Base-by-base conservation (phyloP, 306 rosid species). In the Pterocarpus santalinus region DNA sequence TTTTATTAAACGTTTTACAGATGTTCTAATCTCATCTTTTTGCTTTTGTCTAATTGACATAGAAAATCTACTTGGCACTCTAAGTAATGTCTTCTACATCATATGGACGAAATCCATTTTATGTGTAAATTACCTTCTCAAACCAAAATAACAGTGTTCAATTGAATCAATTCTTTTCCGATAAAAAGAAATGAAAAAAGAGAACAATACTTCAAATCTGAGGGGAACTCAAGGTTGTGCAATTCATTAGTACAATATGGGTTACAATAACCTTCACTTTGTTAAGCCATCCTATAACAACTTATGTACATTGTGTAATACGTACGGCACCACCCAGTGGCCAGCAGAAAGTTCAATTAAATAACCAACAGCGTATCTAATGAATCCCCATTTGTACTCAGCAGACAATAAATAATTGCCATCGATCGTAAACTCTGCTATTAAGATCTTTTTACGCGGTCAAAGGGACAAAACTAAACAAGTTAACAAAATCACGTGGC, bases 401-500 rank as follows among this genome's bases (percentile, higher is more conserved):
- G 65, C 80, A 47, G 65, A 17, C 66, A 52, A 53, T 55, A 77
- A 7, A 22, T 22, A 22, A 22, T 36, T 36, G 81, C 14, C 32
- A 63, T 49, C 71, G 73, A 55, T 55, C 2, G 75, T 35, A 65
- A 75, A 43, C 69, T 17, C 49, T 15, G 44, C 28, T 0, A 8
- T 47, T 38, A 69, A 79, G 65, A 61, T 74, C 73, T 39, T 51
- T 67, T 43, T 38, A 47, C 13, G 61, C 60, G 39, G 28, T 60
- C 67, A 7, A 34, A 52, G n/a, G 65, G 65, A 53, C 70, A 38
- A 67, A 49, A 58, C 36, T 4, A 56, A 15, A 12, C 47, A 52
- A 73, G 44, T 32, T 51, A 69, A 56, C 56, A 63, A 57, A 65
- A 81, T 61, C 85, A 74, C 78, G 64, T 22, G 74, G 30, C 75